Evolutionary conservation across 2,329 filamentous ascomycete genomes (phyloP).

Genomic region (Venturia oleaginea): DNA sequence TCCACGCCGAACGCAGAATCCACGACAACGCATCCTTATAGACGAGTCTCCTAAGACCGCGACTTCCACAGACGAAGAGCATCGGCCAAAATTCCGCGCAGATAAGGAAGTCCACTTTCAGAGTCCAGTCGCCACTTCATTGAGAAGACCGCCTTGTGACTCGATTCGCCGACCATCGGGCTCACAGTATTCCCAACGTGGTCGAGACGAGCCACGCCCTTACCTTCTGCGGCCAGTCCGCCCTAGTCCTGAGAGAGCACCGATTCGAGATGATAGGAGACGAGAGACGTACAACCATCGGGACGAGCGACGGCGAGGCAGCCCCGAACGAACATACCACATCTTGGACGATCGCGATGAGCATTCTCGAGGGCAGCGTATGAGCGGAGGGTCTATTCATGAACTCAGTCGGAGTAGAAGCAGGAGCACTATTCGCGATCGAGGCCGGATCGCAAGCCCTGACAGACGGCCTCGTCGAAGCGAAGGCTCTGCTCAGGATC

Average conservation of each 20-base stretch:
- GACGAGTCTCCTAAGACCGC: neutral
- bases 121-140: neutral
- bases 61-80: neutral
- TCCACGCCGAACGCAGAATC: neutral
- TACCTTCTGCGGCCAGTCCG: neutral
- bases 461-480: neutral
- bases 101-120: neutral
- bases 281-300: neutral
- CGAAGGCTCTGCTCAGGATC: neutral
- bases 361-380: neutral
- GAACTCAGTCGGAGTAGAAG: neutral
- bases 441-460: neutral
- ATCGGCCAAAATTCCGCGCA: neutral
- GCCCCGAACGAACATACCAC: neutral
- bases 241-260: neutral
- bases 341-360: neutral
- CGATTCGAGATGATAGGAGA: neutral
- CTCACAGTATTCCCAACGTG: neutral
- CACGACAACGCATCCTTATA: neutral
- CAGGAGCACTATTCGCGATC: neutral
- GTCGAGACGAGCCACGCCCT: neutral
- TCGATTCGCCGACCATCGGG: neutral
- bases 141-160: neutral
- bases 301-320: neutral
- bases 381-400: neutral